These are phyloP conservation scores for Hordeum marinum DNA, from an alignment of 176 grass and related monocot genomes.

Conservation along the genomic window DNA sequence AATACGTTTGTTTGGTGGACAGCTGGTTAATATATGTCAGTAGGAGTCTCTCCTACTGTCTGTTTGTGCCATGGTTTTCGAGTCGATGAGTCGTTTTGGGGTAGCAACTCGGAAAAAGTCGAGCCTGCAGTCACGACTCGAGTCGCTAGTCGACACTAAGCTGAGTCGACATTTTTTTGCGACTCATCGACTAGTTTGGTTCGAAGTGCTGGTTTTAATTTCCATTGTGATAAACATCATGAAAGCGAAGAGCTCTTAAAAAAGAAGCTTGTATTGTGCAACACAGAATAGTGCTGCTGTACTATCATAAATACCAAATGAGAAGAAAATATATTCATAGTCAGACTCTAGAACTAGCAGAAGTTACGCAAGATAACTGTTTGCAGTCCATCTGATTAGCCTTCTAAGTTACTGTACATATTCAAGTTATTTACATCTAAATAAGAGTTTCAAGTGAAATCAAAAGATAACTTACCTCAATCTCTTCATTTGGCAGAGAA, in stretches of 20 bases:
- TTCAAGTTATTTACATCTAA: not conserved
- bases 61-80: too few relatives aligned
- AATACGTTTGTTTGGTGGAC: too few relatives aligned
- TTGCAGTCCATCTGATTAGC: not conserved
- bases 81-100: too few relatives aligned
- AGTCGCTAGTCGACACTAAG: too few relatives aligned
- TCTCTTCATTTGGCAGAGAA: slow-evolving; percentile 42
- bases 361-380: not conserved
- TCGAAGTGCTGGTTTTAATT: not conserved
- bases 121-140: too few relatives aligned
- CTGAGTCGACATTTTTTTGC: too few relatives aligned
- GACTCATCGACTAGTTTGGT: too few relatives aligned
- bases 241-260: not conserved
- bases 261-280: not conserved
- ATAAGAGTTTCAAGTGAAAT: not conserved
- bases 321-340: not conserved
- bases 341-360: not conserved
- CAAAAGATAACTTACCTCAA: slow-evolving; percentile 28
- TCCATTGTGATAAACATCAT: not conserved
- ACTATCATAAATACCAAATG: not conserved
- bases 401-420: not conserved
- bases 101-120: too few relatives aligned
- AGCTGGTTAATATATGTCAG: too few relatives aligned
- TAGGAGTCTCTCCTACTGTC: too few relatives aligned
- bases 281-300: not conserved